Conservation (phyloP, 2,329 filamentous ascomycete genomes). For the Phialocephala sp. region DNA sequence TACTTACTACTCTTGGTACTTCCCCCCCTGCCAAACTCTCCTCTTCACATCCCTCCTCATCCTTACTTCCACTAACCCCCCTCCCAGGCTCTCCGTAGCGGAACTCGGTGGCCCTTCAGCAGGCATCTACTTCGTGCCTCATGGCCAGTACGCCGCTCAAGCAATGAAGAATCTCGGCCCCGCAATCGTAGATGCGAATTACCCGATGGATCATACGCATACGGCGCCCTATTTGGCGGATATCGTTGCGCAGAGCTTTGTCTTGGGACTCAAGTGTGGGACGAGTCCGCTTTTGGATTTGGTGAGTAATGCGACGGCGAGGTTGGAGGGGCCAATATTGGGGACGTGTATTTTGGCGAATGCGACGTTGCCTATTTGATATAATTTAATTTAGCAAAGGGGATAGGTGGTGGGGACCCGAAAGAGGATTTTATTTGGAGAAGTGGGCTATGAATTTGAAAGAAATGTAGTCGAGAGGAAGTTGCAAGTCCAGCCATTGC, state of each 20-base stretch:
- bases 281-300: slow-evolving; percentile 23
- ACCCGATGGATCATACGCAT: slow-evolving; percentile 64
- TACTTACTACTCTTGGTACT: slow-evolving; percentile 52
- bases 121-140: slow-evolving; percentile 34
- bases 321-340: slow-evolving; percentile 27
- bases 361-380: slow-evolving; percentile 30
- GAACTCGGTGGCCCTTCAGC: slow-evolving; percentile 31
- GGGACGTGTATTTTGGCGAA: slow-evolving; percentile 30
- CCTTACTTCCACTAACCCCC: not conserved
- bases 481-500: too few species aligned
- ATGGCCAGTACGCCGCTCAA: slow-evolving; percentile 34
- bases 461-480: too few species aligned
- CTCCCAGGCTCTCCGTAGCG: slow-evolving; percentile 27
- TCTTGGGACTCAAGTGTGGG: slow-evolving; percentile 34
- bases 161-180: slow-evolving; percentile 47
- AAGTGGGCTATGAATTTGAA: not conserved
- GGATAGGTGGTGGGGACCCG: not conserved
- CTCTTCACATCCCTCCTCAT: not conserved
- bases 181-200: slow-evolving; percentile 54
- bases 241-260: slow-evolving; percentile 58
- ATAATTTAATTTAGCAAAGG: not conserved
- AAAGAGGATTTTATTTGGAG: not conserved
- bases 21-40: not conserved
- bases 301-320: slow-evolving; percentile 30
- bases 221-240: slow-evolving; percentile 59